phyloP scores from a whole-genome alignment of 257 asterid genomes.

The Apocynum venetum region DNA sequence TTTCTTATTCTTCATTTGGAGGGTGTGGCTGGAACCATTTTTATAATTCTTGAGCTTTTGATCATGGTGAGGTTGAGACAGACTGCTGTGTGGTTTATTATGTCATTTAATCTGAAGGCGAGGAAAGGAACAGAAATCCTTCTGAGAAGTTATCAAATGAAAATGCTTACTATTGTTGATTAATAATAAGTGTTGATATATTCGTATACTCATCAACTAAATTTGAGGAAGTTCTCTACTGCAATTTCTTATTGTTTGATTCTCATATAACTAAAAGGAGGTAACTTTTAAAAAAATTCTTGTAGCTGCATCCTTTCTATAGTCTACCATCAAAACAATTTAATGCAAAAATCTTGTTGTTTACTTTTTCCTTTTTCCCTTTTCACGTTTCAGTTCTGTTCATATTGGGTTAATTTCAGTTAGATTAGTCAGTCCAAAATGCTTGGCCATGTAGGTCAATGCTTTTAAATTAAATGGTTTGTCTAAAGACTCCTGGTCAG shows the following conservation, averaged over 20 bases:
- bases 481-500: background rate
- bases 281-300: background rate
- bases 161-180: background rate
- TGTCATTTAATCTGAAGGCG: background rate
- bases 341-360: background rate
- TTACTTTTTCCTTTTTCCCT: background rate
- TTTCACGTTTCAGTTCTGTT: background rate
- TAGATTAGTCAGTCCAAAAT: background rate
- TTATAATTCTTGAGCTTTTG: background rate
- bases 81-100: background rate
- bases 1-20: background rate
- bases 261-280: background rate
- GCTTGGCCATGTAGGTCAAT: background rate
- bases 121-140: background rate
- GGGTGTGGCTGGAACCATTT: background rate
- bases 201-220: background rate
- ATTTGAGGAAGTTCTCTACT: background rate
- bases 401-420: background rate
- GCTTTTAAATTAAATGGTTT: background rate
- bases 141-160: background rate
- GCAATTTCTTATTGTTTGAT: background rate
- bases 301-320: background rate
- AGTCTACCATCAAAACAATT: background rate
- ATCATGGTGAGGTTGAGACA: background rate
- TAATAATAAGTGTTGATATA: background rate